Base-by-base conservation (phyloP, 352 stramenopile species). In the Pythium utonaiense region DNA sequence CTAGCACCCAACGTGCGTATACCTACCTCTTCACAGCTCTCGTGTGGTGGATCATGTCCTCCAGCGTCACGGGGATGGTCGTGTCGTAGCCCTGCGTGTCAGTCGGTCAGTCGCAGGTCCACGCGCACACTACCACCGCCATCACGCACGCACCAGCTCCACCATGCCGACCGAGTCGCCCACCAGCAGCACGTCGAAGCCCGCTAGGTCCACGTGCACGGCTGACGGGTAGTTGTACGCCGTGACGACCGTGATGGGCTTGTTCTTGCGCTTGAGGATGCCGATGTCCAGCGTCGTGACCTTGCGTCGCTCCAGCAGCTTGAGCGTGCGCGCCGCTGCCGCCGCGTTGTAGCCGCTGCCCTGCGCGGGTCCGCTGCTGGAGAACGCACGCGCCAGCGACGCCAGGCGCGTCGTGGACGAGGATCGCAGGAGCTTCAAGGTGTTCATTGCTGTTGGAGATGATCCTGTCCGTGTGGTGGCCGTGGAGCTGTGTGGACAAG, bases 161-260 rank as follows among this genome's bases (percentile, higher is more conserved):
- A 99, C 96, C 97, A 99, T 99, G 42, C 95, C 97, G 49, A 98
- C 71, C 27, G 96, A 99, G 84, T 99, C 97, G 19, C 97, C 97
- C 4, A 99, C 95, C 16, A 99, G 79, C 33, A 99, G 60, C 5
- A 99, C 89, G 69, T 99, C 97, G 57, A 99, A 98, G 34, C 95
- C 96, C 2, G 97, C 97, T 42, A 97, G 80, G 67, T 98, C 96
- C n/a, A 99, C 96, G 71, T 99, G 96, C 38, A 98, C 83, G 0
- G 97, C 96, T 12, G 80, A 93, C 34, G 85, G 97, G 74, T 98
- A 99, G 74, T 99, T 93, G 71, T 99, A 99, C 6, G 96, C 96
- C 28, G 97, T 99, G 22, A 99, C 91, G 96, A 99, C 99, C n/a
- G 91, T 98, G 60, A 99, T 99, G 45, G 97, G 97, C 47, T 98